A percentile compares a stretch with the other conserved stretches of the same genome.
Conservation (phyloP, 2,329 filamentous ascomycete genomes). For the Penicillium nordicum region DNA sequence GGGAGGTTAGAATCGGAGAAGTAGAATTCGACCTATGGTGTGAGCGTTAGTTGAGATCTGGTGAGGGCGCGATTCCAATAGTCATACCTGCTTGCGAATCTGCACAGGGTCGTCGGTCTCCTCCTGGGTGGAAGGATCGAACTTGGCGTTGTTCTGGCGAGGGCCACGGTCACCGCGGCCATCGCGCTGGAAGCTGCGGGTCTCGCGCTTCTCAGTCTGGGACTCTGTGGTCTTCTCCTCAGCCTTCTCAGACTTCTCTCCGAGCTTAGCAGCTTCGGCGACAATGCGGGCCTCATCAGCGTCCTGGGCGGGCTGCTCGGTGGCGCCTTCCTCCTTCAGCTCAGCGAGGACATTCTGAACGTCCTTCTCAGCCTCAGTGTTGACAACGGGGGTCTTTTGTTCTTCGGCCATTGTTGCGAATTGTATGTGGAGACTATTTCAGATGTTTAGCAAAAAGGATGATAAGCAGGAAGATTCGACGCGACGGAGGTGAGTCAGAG, state of each 20-base stretch:
- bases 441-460: neutral
- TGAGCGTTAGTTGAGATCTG: conserved; percentile 3
- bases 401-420: conserved; percentile 36
- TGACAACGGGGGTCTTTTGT: conserved; percentile 34
- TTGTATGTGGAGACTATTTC: conserved; percentile 7
- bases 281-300: conserved; percentile 39
- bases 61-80: too few relatives aligned
- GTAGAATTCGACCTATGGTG: conserved; percentile 81
- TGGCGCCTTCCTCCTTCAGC: conserved; percentile 34
- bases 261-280: conserved; percentile 36
- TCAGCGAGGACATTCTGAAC: conserved; percentile 46
- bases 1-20: conserved; percentile 89
- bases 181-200: conserved; percentile 25
- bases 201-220: conserved; percentile 23
- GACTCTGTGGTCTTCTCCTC: conserved; percentile 25
- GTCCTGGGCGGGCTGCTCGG: conserved; percentile 24
- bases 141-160: conserved; percentile 60
- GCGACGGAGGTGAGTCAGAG: neutral
- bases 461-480: conserved; percentile 6
- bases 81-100: conserved; percentile 74
- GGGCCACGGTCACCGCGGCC: conserved; percentile 28
- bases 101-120: conserved; percentile 73
- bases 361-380: conserved; percentile 46
- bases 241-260: conserved; percentile 38
- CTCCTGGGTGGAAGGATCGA: conserved; percentile 63